Percentiles rank a stretch among this genome's conserved stretches.
Evolutionary conservation across 148 eudicot genomes (phyloP).

Genomic region (Nepenthes gracilis): DNA sequence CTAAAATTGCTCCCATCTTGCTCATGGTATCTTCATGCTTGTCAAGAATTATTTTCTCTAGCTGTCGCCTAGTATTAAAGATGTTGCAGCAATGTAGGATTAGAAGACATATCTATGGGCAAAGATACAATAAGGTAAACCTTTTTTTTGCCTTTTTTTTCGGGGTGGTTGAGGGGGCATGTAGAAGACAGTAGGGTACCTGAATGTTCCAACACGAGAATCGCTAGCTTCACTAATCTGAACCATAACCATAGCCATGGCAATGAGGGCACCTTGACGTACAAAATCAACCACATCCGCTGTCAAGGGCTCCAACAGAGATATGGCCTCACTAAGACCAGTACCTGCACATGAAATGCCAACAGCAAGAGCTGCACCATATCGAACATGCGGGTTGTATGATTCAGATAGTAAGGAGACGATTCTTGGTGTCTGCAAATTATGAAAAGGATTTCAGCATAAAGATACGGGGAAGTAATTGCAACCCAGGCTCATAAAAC

Average conservation of each 20-base stretch:
- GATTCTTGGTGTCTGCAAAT: conserved; percentile 82
- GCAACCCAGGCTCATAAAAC: background rate
- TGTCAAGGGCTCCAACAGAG: conserved; percentile 91
- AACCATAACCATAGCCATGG: conserved; percentile 99
- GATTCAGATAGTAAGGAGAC: conserved; percentile 89
- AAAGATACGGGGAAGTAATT: background rate
- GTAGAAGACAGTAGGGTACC: conserved; percentile 26
- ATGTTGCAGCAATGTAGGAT: background rate
- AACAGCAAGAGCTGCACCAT: conserved; percentile 97
- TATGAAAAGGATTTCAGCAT: conserved; percentile 8
- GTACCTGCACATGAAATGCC: conserved; percentile 98
- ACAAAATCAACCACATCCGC: conserved; percentile 98
- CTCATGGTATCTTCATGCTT: conserved; percentile 99
- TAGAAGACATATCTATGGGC: background rate
- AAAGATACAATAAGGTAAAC: background rate
- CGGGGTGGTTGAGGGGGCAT: background rate
- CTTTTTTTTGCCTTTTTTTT: background rate
- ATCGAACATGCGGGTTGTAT: conserved; percentile 95
- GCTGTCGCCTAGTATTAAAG: conserved; percentile 50
- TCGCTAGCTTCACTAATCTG: conserved; percentile 94
- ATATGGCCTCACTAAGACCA: conserved; percentile 93
- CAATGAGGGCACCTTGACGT: conserved; percentile 95
- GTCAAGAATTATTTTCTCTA: conserved; percentile 92
- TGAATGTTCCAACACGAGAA: conserved; percentile 95
- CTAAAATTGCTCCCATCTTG: conserved; percentile 99